These are phyloP conservation scores for Heracleum sosnowskyi DNA, from an alignment of 129 eudicot genomes.

Conservation along the genomic window DNA sequence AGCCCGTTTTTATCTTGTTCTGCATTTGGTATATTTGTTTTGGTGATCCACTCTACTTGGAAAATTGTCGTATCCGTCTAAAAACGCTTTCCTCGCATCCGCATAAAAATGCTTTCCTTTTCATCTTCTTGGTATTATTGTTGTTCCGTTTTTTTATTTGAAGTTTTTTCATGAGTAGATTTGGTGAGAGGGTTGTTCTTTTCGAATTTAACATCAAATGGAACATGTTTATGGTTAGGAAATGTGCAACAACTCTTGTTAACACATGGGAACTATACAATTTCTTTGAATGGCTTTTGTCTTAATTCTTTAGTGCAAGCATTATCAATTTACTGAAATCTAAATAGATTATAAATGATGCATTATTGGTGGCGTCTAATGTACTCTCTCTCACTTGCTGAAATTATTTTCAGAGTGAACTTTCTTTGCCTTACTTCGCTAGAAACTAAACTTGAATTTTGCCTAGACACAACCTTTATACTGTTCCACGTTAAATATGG, in stretches of 20 bases:
- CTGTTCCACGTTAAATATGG: background rate
- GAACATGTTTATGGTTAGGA: background rate
- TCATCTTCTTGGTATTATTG: background rate
- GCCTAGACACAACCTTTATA: background rate
- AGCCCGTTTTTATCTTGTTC: background rate
- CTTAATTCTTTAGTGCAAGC: background rate
- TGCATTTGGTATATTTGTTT: background rate
- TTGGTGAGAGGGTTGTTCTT: background rate
- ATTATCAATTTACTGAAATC: background rate
- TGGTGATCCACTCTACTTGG: background rate
- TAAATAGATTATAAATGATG: background rate
- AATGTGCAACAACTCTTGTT: background rate
- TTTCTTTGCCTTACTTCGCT: background rate
- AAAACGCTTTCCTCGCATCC: background rate
- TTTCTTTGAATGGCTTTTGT: background rate
- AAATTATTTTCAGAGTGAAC: background rate
- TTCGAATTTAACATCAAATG: background rate
- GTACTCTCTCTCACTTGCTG: background rate
- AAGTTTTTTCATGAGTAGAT: background rate
- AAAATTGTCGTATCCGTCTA: background rate
- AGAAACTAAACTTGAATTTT: background rate
- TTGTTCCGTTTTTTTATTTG: background rate
- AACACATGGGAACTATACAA: background rate
- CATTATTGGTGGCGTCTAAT: background rate
- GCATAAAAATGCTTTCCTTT: background rate